These are phyloP conservation scores for Exobasidium rhododendri DNA, from an alignment of 1,284 basidiomycete genomes.

Conservation along the genomic window DNA sequence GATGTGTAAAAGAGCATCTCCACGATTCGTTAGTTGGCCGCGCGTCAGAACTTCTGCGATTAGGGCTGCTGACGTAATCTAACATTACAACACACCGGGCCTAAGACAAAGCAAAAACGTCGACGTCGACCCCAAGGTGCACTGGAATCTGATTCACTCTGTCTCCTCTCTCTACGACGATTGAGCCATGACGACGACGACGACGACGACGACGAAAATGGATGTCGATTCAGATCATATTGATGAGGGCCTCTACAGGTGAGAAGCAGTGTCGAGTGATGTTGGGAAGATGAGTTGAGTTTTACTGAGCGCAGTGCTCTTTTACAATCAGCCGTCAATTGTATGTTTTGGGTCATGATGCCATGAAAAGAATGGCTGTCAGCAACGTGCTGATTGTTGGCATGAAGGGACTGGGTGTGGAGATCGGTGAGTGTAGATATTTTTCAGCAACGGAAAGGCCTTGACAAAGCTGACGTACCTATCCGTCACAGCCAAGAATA, in stretches of 20 bases:
- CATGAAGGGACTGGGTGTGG: conserved; percentile 86
- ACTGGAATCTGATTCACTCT: no score
- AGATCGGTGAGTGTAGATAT: conserved; percentile 62
- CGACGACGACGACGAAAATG: conserved; percentile 11
- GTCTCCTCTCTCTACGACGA: no score
- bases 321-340: conserved; percentile 49
- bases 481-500: conserved; percentile 71
- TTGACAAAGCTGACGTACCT: not conserved
- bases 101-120: no score
- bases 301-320: not conserved
- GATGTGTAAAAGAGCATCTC: no score
- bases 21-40: no score
- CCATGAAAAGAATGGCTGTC: conserved; percentile 98
- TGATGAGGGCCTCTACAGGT: conserved; percentile 24
- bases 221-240: conserved; percentile 19
- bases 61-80: no score
- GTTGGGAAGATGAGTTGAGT: not conserved
- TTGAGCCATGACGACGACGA: no score
- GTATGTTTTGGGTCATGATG: conserved; percentile 58
- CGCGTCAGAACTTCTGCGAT: no score
- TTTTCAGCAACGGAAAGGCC: not conserved
- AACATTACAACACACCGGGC: no score
- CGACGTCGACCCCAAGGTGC: no score
- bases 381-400: conserved; percentile 95
- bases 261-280: conserved; percentile 1